These are phyloP conservation scores for Aurantiochytrium sp. DNA, from an alignment of 108 stramenopile species.

Conservation along the genomic window DNA sequence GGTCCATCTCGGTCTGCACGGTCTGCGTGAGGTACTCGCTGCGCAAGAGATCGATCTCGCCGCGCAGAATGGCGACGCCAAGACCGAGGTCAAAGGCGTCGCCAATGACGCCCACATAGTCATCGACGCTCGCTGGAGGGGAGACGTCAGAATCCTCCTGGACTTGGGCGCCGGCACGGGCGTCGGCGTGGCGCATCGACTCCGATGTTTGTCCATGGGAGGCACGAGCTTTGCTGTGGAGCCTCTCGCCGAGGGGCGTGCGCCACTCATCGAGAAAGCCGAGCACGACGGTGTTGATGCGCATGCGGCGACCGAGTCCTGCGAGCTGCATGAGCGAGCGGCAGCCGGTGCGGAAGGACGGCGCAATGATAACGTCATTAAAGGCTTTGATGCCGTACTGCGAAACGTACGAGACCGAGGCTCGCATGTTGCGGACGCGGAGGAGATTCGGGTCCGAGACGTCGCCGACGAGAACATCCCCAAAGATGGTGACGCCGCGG, in stretches of 20 bases:
- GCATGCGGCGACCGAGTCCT: constrained; percentile 21
- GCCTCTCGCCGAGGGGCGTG: not conserved
- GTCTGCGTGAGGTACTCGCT: constrained; percentile 24
- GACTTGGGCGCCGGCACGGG: not conserved
- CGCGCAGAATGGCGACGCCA: not conserved
- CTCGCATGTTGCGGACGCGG: not conserved
- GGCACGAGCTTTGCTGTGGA: not conserved
- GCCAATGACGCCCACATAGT: constrained; percentile 28
- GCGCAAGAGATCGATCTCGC: not conserved
- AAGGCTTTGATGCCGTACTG: not conserved
- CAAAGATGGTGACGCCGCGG: constrained; percentile 16
- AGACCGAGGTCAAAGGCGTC: constrained; percentile 24
- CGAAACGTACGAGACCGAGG: not conserved
- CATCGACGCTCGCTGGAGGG: not conserved
- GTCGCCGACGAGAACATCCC: not conserved
- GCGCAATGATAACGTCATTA: constrained; percentile 24
- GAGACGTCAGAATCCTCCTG: not conserved
- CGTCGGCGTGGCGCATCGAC: not conserved
- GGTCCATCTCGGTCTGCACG: constrained; percentile 10
- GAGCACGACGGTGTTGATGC: constrained; percentile 18
- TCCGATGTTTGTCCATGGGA: not conserved
- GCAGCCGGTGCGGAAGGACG: constrained; percentile 26
- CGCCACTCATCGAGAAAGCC: not conserved
- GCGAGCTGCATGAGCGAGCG: constrained; percentile 10
- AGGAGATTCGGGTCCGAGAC: not conserved